These are phyloP conservation scores for Tetrapisispora taiwanensis DNA, from an alignment of 805 yeast species.

Conservation along the genomic window DNA sequence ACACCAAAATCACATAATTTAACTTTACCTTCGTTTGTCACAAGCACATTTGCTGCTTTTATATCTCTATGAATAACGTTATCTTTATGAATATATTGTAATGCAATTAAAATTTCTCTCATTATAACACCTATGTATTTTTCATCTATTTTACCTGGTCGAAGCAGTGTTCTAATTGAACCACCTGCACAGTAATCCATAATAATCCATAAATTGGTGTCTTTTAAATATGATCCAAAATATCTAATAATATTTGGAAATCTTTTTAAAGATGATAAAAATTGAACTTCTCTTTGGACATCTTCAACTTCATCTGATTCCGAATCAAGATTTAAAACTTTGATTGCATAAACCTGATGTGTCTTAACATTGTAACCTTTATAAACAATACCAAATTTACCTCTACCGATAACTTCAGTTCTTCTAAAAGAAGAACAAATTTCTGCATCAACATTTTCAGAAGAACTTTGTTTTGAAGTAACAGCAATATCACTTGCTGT, in stretches of 20 bases:
- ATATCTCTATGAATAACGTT: slow-evolving; percentile 95
- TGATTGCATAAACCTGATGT: slow-evolving; percentile 79
- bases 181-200: slow-evolving; percentile 99
- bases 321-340: slow-evolving; percentile 84
- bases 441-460: slow-evolving; percentile 6
- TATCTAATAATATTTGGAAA: slow-evolving; percentile 91
- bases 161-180: slow-evolving; percentile 70
- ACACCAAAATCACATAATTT: slow-evolving; percentile 97
- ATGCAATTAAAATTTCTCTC: slow-evolving; percentile 69
- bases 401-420: slow-evolving; percentile 88
- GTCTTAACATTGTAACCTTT: slow-evolving; percentile 68
- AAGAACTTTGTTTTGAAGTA: background rate
- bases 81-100: slow-evolving; percentile 70
- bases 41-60: slow-evolving; percentile 90
- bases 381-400: slow-evolving; percentile 94
- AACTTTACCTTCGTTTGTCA: slow-evolving; percentile 80
- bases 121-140: slow-evolving; percentile 71
- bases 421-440: slow-evolving; percentile 48
- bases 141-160: slow-evolving; percentile 85
- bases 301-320: slow-evolving; percentile 90
- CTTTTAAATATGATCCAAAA: slow-evolving; percentile 77
- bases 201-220: slow-evolving; percentile 90
- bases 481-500: background rate
- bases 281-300: slow-evolving; percentile 86
- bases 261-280: slow-evolving; percentile 68